Percentiles rank a stretch among this genome's conserved stretches.
Evolutionary conservation across 2,329 filamentous ascomycete genomes (phyloP).

Genomic region (Fusarium hostae): DNA sequence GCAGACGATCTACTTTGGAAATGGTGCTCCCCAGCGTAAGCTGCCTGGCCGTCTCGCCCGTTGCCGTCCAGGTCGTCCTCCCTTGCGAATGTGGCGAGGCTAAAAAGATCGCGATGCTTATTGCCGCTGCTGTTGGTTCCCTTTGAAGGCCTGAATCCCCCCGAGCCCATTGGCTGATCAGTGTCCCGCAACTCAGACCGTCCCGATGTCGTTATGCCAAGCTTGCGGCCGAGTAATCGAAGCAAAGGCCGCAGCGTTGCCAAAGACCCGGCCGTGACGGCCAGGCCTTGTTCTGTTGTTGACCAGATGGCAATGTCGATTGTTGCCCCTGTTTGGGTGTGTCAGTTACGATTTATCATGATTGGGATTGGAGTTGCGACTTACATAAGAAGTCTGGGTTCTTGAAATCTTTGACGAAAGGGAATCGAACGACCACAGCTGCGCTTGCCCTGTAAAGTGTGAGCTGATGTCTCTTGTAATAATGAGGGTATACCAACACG

Average conservation of each 20-base stretch:
- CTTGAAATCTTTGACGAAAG: conserved; percentile 52
- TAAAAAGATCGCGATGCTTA: conserved; percentile 40
- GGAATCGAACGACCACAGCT: conserved; percentile 56
- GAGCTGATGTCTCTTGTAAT: conserved; percentile 6
- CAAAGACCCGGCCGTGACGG: conserved; percentile 60
- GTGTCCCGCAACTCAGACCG: conserved; percentile 35
- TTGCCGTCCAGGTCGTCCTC: conserved; percentile 38
- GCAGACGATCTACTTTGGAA: conserved; percentile 14
- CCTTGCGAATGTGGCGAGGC: conserved; percentile 45
- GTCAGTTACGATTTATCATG: conserved; percentile 9
- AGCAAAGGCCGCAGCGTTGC: conserved; percentile 60
- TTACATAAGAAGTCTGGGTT: conserved; percentile 58
- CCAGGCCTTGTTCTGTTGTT: conserved; percentile 58
- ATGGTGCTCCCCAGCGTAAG: conserved; percentile 34
- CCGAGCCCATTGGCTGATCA: conserved; percentile 20
- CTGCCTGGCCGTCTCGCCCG: conserved; percentile 33
- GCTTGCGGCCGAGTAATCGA: conserved; percentile 47
- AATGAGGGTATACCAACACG: conserved; percentile 48
- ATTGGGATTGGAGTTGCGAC: conserved; percentile 18
- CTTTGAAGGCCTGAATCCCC: conserved; percentile 10
- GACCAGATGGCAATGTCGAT: conserved; percentile 61
- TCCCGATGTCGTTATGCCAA: conserved; percentile 45
- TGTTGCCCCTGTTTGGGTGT: conserved; percentile 47
- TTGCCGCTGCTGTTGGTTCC: conserved; percentile 16
- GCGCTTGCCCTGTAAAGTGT: conserved; percentile 53